phyloP scores from a whole-genome alignment of 2,329 filamentous ascomycete genomes.

The Apiospora marii region DNA sequence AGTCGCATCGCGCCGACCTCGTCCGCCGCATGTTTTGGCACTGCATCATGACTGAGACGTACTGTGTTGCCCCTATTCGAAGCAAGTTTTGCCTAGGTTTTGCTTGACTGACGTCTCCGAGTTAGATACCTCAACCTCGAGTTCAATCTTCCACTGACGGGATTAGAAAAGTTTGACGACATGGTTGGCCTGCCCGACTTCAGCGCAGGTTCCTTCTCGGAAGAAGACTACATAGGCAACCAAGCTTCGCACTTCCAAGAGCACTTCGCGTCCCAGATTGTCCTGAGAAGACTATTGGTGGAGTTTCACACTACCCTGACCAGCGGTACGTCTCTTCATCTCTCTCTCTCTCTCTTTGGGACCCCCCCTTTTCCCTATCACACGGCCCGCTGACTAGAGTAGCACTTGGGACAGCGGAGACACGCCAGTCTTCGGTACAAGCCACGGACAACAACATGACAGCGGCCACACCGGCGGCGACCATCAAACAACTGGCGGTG shows the following conservation, averaged over 20 bases:
- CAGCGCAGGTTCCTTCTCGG: slow-evolving; percentile 51
- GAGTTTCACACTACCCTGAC: slow-evolving; percentile 60
- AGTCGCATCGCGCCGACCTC: slow-evolving; percentile 56
- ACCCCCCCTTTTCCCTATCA: too few relatives aligned
- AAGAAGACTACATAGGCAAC: slow-evolving; percentile 56
- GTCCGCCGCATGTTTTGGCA: slow-evolving; percentile 65
- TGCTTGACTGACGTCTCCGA: slow-evolving; percentile 30
- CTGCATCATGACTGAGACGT: slow-evolving; percentile 64
- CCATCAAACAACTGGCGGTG: slow-evolving; percentile 58
- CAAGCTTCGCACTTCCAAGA: slow-evolving; percentile 63
- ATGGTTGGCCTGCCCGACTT: slow-evolving; percentile 64
- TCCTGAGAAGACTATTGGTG: slow-evolving; percentile 60
- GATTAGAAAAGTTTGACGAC: slow-evolving; percentile 60
- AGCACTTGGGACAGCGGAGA: neutral
- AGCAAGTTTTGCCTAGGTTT: slow-evolving; percentile 22
- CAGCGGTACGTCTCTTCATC: slow-evolving; percentile 48
- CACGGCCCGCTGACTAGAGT: neutral
- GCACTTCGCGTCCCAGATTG: slow-evolving; percentile 67
- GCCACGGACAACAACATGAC: slow-evolving; percentile 23
- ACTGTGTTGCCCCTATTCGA: slow-evolving; percentile 31
- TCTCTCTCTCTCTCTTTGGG: neutral
- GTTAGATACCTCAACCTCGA: slow-evolving; percentile 63
- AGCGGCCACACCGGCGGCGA: slow-evolving; percentile 36
- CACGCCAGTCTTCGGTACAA: neutral
- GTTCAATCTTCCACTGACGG: slow-evolving; percentile 63